Evolutionary conservation across 139 green algal genomes (phyloP), one percentile per base, ranked within the genome.

Genomic region (Penium margaritaceum): DNA sequence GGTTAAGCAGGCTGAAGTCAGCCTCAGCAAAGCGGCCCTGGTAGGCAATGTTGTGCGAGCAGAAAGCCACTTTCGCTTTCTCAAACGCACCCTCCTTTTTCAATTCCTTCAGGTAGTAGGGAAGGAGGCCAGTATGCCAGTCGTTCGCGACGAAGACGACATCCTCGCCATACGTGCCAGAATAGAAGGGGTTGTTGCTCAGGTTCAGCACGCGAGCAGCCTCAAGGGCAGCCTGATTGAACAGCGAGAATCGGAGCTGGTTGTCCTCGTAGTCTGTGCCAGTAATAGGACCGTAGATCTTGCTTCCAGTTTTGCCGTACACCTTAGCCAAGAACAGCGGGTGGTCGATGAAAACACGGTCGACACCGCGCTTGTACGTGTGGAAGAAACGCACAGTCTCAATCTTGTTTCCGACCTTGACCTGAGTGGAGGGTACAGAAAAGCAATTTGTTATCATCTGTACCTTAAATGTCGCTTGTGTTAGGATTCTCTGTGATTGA

Each of bases 31-130:
- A 97, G 63, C 91, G 88, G 54, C 91, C 91, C 79, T 95, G 89
- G 86, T 95, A 97, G 51, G 92, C 90, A 71, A 98, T 95, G 88
- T 99, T 99, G 89, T 99, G 94, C 38, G 96, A 85, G 86, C 85
- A 92, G 78, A 95, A 87, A 5, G 89, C 88, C 87, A 82, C 75
- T 64, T 80, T 60, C 4, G 47, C 47, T 24, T 60, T n/a, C 1
- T 24, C n/a, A 24, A 60, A 60, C 12, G 29, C n/a, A 1, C 47
- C 47, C 47, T 60, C 12, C 63, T 84, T 46, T 77, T 81, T 79
- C 32, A 77, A 58, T 17, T 62, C 38, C 88, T 96, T 96, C 12
- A 98, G 71, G 63, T 96, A 85, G 6, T 95, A 85, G 19, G 94
- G 90, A 19, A 98, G 64, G n/a, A 96, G 81, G 5, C 80, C 76